These are phyloP conservation scores for Hibiscus syriacus DNA, from an alignment of 345 rosid genomes.

Conservation along the genomic window DNA sequence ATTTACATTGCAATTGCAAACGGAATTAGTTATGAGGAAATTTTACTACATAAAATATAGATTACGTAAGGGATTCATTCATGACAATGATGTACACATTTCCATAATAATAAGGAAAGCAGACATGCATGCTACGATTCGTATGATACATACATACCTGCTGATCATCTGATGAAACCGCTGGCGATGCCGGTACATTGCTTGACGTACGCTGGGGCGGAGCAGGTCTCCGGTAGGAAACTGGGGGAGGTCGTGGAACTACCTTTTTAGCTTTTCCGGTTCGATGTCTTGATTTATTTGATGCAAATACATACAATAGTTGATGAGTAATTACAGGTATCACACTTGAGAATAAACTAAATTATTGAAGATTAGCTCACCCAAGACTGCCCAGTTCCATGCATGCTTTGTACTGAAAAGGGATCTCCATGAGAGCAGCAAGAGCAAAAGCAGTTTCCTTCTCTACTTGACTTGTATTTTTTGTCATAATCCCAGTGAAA, in stretches of 20 bases:
- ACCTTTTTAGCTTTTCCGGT: no score
- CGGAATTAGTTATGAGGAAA: no score
- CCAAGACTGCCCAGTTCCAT: conserved; percentile 47
- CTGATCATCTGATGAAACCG: not conserved
- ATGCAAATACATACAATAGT: not conserved
- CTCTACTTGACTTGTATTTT: conserved; percentile 27
- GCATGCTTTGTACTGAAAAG: conserved; percentile 67
- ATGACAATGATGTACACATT: no score
- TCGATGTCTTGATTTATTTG: conserved; percentile 26
- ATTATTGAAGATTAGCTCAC: no score
- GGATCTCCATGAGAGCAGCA: no score
- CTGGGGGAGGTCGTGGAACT: conserved; percentile 61
- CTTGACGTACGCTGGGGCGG: conserved; percentile 16
- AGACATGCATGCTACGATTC: not conserved
- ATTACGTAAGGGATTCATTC: no score
- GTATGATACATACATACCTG: not conserved
- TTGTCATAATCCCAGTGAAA: conserved; percentile 67
- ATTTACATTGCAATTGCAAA: not conserved
- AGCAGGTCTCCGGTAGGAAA: conserved; percentile 24
- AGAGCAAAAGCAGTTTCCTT: no score
- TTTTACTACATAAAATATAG: no score
- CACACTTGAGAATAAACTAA: not conserved
- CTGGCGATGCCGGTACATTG: conserved; percentile 9
- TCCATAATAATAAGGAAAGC: no score
- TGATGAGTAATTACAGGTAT: not conserved